phyloP scores from a whole-genome alignment of 192 early-diverging fungal genomes.

The Tieghemiomyces parasiticus region DNA sequence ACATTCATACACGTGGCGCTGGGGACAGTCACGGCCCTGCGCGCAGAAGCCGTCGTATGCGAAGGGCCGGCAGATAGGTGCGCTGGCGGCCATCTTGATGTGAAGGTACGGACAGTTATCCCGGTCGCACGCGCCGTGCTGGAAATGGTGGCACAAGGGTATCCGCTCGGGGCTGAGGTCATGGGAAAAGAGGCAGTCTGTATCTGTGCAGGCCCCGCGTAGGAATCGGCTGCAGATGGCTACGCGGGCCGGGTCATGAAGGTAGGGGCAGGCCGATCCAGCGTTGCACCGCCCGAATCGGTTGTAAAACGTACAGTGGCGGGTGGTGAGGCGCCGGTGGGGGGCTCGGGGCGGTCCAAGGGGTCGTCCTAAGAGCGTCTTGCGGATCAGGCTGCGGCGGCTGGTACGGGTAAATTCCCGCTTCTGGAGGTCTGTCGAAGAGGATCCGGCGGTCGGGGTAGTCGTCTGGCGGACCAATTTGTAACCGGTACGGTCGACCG shows the following conservation, averaged over 20 bases:
- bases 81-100: conserved; percentile 33
- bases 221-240: conserved; percentile 36
- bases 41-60: conserved; percentile 44
- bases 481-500: too few relatives aligned
- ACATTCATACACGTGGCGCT: conserved; percentile 52
- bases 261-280: conserved; percentile 21
- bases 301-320: conserved; percentile 9
- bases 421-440: too few relatives aligned
- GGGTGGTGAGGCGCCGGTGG: not conserved
- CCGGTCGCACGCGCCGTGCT: conserved; percentile 37
- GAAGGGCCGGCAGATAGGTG: conserved; percentile 48
- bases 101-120: conserved; percentile 40
- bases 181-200: conserved; percentile 40
- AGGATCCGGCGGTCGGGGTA: too few relatives aligned
- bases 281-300: conserved; percentile 17
- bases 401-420: not conserved
- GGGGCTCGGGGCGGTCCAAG: not conserved
- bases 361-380: not conserved
- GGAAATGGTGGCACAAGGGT: conserved; percentile 51
- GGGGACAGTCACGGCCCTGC: conserved; percentile 31
- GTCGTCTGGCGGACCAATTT: too few relatives aligned
- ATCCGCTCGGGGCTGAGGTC: conserved; percentile 31
- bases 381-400: not conserved
- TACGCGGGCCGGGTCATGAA: conserved; percentile 29
- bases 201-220: conserved; percentile 5